Percentiles rank a stretch among this genome's conserved stretches.
Evolutionary conservation across 371 early-diverging fungal genomes (phyloP).

Genomic region (Encephalitozoon intestinalis): DNA sequence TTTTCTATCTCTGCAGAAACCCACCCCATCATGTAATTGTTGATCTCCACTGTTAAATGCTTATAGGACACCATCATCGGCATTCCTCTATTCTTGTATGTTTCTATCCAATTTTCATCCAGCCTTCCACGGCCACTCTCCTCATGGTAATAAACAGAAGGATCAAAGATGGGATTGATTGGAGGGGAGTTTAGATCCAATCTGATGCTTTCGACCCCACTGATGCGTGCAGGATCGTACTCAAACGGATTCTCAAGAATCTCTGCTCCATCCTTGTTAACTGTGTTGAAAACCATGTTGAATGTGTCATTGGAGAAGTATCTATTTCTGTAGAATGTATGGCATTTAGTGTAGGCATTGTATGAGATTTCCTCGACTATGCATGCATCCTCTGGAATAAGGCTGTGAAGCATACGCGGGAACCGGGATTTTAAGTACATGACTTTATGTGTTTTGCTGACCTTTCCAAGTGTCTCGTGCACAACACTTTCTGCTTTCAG

Average conservation of each 20-base stretch:
- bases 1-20: constrained; percentile 51
- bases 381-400: constrained; percentile 56
- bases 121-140: constrained; percentile 12
- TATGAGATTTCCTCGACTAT: constrained; percentile 56
- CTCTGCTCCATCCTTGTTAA: constrained; percentile 19
- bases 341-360: constrained; percentile 53
- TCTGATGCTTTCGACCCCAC: constrained; percentile 17
- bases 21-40: constrained; percentile 54
- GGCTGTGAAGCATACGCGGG: constrained; percentile 47
- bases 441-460: constrained; percentile 53
- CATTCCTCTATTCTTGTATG: neutral
- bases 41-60: constrained; percentile 53
- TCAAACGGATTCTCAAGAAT: constrained; percentile 31
- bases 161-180: constrained; percentile 4
- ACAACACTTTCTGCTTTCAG: constrained; percentile 39
- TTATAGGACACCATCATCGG: constrained; percentile 57
- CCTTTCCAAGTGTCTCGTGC: constrained; percentile 28
- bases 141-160: neutral
- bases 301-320: constrained; percentile 55
- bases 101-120: neutral
- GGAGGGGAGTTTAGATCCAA: neutral
- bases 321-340: constrained; percentile 56
- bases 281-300: constrained; percentile 36
- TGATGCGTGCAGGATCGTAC: constrained; percentile 10
- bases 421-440: constrained; percentile 54